phyloP scores from a whole-genome alignment of 805 yeast species.

The Candida saitoana region DNA sequence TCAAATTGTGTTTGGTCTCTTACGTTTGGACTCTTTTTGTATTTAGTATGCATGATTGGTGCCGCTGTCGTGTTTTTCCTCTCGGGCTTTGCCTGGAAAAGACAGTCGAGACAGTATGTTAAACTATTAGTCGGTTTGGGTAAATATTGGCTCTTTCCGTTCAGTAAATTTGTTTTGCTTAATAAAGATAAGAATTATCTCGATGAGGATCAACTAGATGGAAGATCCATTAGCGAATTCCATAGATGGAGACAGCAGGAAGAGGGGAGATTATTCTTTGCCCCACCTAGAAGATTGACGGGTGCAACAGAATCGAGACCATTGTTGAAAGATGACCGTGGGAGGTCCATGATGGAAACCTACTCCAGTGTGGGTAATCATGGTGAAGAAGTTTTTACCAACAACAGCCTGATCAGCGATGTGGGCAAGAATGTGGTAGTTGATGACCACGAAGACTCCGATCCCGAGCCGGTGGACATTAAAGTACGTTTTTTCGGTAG shows the following conservation, averaged over 20 bases:
- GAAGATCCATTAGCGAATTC: conserved; percentile 79
- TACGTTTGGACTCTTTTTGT: conserved; percentile 66
- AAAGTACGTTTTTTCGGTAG: conserved; percentile 75
- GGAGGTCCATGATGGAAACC: conserved; percentile 36
- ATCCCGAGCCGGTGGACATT: conserved; percentile 25
- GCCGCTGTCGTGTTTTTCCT: conserved; percentile 42
- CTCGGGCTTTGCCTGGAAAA: conserved; percentile 39
- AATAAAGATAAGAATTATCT: conserved; percentile 75
- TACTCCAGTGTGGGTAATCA: conserved; percentile 27
- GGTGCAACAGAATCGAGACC: conserved; percentile 32
- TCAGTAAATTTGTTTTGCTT: conserved; percentile 83
- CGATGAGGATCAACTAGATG: conserved; percentile 84
- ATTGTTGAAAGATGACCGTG: conserved; percentile 39
- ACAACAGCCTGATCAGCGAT: conserved; percentile 9
- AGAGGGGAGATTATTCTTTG: conserved; percentile 76
- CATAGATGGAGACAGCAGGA: conserved; percentile 81
- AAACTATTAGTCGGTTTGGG: conserved; percentile 59
- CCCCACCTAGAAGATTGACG: conserved; percentile 51
- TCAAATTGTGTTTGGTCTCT: conserved; percentile 72
- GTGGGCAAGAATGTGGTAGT: conserved; percentile 14
- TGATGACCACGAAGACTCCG: conserved; percentile 17
- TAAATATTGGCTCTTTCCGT: conserved; percentile 73
- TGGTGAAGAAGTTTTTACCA: conserved; percentile 13
- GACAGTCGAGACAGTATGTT: conserved; percentile 60
- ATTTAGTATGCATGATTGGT: conserved; percentile 48